Percentiles rank a stretch among this genome's conserved stretches.
These are phyloP conservation scores for Exophiala mesophila DNA, from an alignment of 2,329 filamentous ascomycete genomes.

Conservation along the genomic window DNA sequence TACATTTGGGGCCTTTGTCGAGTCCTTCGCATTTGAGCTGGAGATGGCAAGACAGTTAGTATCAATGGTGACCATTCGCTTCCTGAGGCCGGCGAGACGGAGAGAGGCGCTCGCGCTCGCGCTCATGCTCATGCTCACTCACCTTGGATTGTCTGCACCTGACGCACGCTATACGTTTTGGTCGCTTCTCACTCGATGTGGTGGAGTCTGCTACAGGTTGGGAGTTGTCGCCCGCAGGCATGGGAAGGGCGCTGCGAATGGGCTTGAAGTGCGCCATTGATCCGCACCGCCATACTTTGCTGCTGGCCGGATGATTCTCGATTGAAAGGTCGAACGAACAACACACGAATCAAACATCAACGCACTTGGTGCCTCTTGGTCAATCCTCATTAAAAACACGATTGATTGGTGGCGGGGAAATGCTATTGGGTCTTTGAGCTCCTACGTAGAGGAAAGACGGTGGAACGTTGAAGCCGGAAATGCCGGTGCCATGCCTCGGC, in stretches of 20 bases:
- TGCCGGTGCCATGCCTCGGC: too few species aligned
- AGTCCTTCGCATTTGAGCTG: slow-evolving; percentile 7
- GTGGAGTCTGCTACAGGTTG: background rate
- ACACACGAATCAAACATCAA: too few species aligned
- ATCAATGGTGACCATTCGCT: too few species aligned
- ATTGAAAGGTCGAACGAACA: too few species aligned
- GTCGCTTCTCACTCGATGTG: background rate
- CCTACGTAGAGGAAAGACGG: too few species aligned
- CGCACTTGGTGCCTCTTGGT: too few species aligned
- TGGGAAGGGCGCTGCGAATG: slow-evolving; percentile 1
- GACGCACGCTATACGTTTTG: slow-evolving; percentile 9
- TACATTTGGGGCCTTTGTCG: slow-evolving; percentile 4
- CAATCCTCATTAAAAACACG: too few species aligned
- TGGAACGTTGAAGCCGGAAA: too few species aligned
- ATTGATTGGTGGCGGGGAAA: background rate
- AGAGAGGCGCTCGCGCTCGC: background rate
- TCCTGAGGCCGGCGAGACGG: too few species aligned
- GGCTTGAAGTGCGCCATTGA: slow-evolving; percentile 3
- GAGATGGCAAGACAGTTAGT: slow-evolving; percentile 2
- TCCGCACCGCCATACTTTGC: too few species aligned
- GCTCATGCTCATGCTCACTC: background rate
- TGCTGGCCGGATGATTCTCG: too few species aligned
- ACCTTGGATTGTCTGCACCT: slow-evolving; percentile 13
- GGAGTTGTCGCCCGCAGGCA: background rate
- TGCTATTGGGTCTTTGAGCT: background rate